Percentiles rank a stretch among this genome's conserved stretches.
phyloP scores from a whole-genome alignment of 1,284 basidiomycete genomes.

The Moesziomyces parantarcticus region DNA sequence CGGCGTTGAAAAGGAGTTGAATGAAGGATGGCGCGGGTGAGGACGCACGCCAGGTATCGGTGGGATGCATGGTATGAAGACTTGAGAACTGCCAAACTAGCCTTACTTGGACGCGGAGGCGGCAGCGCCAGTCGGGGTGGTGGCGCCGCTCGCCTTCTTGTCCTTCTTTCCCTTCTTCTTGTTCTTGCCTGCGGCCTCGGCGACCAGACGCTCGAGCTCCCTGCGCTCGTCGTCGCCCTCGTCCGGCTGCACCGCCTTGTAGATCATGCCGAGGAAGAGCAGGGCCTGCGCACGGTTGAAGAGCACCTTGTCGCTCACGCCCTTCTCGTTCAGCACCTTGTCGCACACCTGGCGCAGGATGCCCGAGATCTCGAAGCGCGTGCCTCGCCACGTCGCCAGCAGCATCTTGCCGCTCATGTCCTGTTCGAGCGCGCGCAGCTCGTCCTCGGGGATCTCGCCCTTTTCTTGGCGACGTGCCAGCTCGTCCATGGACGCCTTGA shows the following conservation, averaged over 20 bases:
- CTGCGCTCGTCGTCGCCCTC: conserved; percentile 65
- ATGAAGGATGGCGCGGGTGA: too few species aligned
- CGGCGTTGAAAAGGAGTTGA: too few species aligned
- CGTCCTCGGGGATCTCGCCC: conserved; percentile 82
- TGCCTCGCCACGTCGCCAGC: conserved; percentile 59
- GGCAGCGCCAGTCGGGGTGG: conserved; percentile 16
- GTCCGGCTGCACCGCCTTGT: conserved; percentile 64
- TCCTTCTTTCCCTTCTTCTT: conserved; percentile 65
- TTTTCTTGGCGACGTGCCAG: conserved; percentile 90
- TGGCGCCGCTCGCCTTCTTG: conserved; percentile 23
- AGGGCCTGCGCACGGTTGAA: conserved; percentile 64
- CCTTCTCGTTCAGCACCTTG: conserved; percentile 66
- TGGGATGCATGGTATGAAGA: too few species aligned
- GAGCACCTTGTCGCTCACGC: conserved; percentile 61
- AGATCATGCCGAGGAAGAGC: conserved; percentile 64
- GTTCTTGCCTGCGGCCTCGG: conserved; percentile 69
- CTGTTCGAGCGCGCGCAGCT: conserved; percentile 81
- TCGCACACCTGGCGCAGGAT: conserved; percentile 64
- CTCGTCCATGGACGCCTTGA: conserved; percentile 76
- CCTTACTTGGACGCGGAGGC: conserved; percentile 1
- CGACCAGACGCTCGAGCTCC: conserved; percentile 69
- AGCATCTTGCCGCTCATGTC: conserved; percentile 87
- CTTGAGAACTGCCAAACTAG: too few species aligned
- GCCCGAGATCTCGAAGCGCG: conserved; percentile 61
- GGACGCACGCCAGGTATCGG: too few species aligned